Evolutionary conservation across 2,329 filamentous ascomycete genomes (phyloP).

Genomic region (Penicillium sp.): DNA sequence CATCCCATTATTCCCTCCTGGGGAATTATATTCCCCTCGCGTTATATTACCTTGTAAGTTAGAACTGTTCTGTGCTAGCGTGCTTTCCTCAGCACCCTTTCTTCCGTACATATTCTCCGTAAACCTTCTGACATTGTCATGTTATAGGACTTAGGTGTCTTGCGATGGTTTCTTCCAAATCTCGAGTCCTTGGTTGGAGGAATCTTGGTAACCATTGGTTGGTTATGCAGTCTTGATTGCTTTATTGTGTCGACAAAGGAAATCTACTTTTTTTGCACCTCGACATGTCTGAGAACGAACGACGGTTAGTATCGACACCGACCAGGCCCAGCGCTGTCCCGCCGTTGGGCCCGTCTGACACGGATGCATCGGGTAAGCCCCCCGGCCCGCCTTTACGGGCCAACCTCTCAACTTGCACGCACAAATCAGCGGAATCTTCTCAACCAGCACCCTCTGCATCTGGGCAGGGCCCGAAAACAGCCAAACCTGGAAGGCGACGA

Average conservation of each 20-base stretch:
- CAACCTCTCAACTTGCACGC: not conserved
- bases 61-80: not conserved
- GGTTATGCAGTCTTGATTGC: slow-evolving; percentile 20
- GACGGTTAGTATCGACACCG: slow-evolving; percentile 8
- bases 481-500: slow-evolving; percentile 29
- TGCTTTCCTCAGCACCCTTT: not conserved
- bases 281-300: slow-evolving; percentile 23
- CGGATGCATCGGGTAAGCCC: slow-evolving; percentile 16
- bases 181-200: slow-evolving; percentile 22
- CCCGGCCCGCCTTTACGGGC: not conserved
- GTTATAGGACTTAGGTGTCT: slow-evolving; percentile 4
- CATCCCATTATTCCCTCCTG: not conserved
- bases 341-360: slow-evolving; percentile 2
- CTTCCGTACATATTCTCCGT: not conserved
- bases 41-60: slow-evolving; percentile 12
- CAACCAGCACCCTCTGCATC: slow-evolving; percentile 21
- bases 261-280: slow-evolving; percentile 3
- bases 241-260: slow-evolving; percentile 6
- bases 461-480: slow-evolving; percentile 16
- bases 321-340: slow-evolving; percentile 4
- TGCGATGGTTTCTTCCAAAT: slow-evolving; percentile 25
- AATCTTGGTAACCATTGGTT: slow-evolving; percentile 19
- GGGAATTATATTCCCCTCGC: slow-evolving; percentile 10
- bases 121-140: slow-evolving; percentile 6
- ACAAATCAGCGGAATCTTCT: not conserved